Evolutionary conservation across 2,329 filamentous ascomycete species (phyloP).

Genomic region (Didymella glomerata): DNA sequence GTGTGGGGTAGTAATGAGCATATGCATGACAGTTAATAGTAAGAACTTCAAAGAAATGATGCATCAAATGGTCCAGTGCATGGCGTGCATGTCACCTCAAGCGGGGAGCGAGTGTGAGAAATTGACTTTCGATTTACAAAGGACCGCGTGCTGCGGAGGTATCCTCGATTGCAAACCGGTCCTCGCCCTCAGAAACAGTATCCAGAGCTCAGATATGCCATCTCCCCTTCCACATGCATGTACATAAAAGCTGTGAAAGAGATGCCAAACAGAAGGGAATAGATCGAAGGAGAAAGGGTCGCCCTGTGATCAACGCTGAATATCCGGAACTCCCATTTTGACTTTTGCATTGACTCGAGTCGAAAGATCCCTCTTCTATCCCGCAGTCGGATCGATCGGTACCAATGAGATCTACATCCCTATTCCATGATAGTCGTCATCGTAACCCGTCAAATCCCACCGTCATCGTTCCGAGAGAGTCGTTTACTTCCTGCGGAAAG

Average conservation of each 20-base stretch:
- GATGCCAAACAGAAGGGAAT: constrained; percentile 52
- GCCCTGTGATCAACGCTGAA: constrained; percentile 53
- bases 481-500: constrained; percentile 99
- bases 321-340: constrained; percentile 57
- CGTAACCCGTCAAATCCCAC: constrained; percentile 48
- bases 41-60: too few species aligned
- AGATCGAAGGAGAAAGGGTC: constrained; percentile 49
- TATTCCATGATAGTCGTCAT: constrained; percentile 51
- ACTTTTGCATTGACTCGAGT: constrained; percentile 53
- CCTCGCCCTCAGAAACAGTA: constrained; percentile 50
- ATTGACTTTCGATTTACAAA: constrained; percentile 53
- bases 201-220: constrained; percentile 53
- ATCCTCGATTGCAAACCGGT: constrained; percentile 58
- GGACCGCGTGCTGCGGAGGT: constrained; percentile 55
- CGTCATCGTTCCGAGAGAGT: constrained; percentile 33
- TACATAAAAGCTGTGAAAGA: constrained; percentile 52
- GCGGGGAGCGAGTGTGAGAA: constrained; percentile 40
- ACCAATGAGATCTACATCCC: constrained; percentile 53
- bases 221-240: constrained; percentile 55
- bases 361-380: constrained; percentile 57
- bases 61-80: too few species aligned
- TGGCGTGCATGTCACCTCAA: constrained; percentile 1
- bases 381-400: constrained; percentile 53
- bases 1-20: constrained; percentile 1
- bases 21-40: neutral